Base-by-base conservation (phyloP, 2,329 filamentous ascomycete species). In the Pseudocercospora cruenta region DNA sequence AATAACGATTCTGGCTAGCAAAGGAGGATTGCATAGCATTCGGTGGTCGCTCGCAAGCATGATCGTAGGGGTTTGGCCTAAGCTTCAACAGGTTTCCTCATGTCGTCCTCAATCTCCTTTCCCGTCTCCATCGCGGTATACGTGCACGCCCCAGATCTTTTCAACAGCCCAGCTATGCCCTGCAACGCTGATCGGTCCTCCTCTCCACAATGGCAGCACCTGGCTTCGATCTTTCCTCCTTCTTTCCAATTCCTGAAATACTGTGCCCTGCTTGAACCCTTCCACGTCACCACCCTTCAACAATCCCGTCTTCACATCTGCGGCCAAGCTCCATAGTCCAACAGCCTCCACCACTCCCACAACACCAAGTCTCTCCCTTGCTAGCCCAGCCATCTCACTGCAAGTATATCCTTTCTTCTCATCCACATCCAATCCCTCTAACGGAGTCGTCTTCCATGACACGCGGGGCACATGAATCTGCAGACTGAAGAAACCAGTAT, bases 171-270 rank as follows among this genome's bases (percentile, higher is more conserved):
- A 78, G 28, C 69, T 72, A 71, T 78, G 76, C 14, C 74, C 76
- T 33, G 64, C 69, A 24, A 76, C 73, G 61, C 60, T 67, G 39
- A 78, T 73, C 62, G 77, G 76, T 24, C 77, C 77, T 26, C 77
- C 77, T 43, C 77, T 74, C 71, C 70, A 78, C 7, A 78, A 65
- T 33, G 77, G 77, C 71, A 79, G 58, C 9, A 79, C 76, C 67
- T 79, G 73, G 22, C 67, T 67, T 60, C 75, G 68, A 16, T 69
- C 69, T 68, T 69, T 75, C 64, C 76, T 71, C 66, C 76, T 71
- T 63, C 54, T 61, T 60, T 73, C 74, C 31, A 78, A 51, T 45
- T 62, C 63, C 63, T 70, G 68, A 58, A 78, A 73, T 49, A 78
- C 45, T 53, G 68, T 73, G 5, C 77, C 77, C 59, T 67, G 57